A percentile compares a stretch with the other conserved stretches of the same genome.
Evolutionary conservation across 352 stramenopile species (phyloP).

Genomic region (Blastocystis hominis): DNA sequence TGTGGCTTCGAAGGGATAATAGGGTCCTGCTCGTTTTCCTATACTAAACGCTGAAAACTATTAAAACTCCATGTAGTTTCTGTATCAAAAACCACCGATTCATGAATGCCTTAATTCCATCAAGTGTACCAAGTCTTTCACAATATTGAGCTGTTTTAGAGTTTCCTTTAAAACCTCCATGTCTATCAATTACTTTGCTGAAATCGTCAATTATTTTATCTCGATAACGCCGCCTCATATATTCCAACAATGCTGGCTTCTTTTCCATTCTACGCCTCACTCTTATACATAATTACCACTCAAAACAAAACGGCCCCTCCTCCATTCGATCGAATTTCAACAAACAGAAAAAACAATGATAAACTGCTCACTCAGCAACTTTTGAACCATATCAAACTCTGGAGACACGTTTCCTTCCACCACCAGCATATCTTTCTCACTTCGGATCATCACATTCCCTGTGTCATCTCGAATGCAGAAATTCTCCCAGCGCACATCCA

Average conservation of each 20-base stretch:
- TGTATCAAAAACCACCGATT: constrained; percentile 3
- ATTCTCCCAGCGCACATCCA: background rate
- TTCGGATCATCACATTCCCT: constrained; percentile 9
- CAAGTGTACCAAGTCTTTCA: background rate
- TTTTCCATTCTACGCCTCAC: background rate
- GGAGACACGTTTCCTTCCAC: background rate
- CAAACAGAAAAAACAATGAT: background rate
- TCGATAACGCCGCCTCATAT: background rate
- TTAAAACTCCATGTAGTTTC: background rate
- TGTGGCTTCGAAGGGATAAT: background rate
- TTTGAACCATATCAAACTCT: background rate
- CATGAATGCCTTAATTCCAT: constrained; percentile 11
- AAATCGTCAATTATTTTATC: background rate
- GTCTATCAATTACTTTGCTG: background rate
- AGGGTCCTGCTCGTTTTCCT: constrained; percentile 4
- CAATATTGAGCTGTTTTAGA: background rate
- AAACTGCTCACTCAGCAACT: constrained; percentile 29
- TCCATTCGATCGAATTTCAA: background rate
- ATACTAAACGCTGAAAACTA: background rate
- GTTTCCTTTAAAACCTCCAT: background rate
- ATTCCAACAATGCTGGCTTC: background rate
- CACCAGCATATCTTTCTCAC: constrained; percentile 34
- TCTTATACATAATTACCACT: background rate
- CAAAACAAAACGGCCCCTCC: background rate
- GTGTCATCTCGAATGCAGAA: background rate